Percentiles rank a stretch among this genome's conserved stretches.
Evolutionary conservation across 495 filamentous ascomycete genomes (phyloP).

Genomic region (Ramalina intermedia): DNA sequence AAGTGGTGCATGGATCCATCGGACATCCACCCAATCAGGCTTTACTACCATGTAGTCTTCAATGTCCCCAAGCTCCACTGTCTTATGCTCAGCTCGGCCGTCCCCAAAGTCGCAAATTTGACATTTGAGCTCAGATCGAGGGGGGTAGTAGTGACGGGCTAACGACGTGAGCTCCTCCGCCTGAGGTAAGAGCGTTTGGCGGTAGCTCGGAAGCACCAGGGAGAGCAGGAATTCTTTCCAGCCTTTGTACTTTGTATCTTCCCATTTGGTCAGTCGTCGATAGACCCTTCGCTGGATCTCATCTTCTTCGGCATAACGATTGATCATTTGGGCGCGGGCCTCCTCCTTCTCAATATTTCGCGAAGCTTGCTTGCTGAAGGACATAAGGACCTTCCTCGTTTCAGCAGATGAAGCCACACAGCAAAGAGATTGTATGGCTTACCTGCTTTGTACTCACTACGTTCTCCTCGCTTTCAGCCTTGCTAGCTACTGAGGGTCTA

Average conservation of each 20-base stretch:
- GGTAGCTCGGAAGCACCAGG: background rate
- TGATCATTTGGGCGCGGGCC: constrained; percentile 8
- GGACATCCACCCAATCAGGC: constrained; percentile 16
- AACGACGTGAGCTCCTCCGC: constrained; percentile 13
- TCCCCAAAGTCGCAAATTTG: constrained; percentile 20
- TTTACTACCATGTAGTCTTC: constrained; percentile 17
- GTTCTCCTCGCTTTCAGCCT: constrained; percentile 8
- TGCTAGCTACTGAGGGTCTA: background rate
- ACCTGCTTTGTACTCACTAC: constrained; percentile 17
- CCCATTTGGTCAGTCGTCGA: constrained; percentile 10
- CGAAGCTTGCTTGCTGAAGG: constrained; percentile 9
- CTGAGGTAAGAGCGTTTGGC: constrained; percentile 4
- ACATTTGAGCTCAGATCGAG: constrained; percentile 16
- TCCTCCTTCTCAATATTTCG: constrained; percentile 14
- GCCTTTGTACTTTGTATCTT: constrained; percentile 4
- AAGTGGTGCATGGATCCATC: constrained; percentile 21
- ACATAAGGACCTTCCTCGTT: constrained; percentile 4
- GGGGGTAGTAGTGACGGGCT: constrained; percentile 16
- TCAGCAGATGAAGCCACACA: background rate
- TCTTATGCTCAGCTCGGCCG: constrained; percentile 15
- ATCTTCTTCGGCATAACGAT: constrained; percentile 10
- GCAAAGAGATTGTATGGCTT: background rate
- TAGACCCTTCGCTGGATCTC: constrained; percentile 12
- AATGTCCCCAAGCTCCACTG: constrained; percentile 15
- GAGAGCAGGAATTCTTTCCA: constrained; percentile 6